A percentile compares a stretch with the other conserved stretches of the same genome.
phyloP scores from a whole-genome alignment of 805 yeast species.

The Isabelozyma rhagii region DNA sequence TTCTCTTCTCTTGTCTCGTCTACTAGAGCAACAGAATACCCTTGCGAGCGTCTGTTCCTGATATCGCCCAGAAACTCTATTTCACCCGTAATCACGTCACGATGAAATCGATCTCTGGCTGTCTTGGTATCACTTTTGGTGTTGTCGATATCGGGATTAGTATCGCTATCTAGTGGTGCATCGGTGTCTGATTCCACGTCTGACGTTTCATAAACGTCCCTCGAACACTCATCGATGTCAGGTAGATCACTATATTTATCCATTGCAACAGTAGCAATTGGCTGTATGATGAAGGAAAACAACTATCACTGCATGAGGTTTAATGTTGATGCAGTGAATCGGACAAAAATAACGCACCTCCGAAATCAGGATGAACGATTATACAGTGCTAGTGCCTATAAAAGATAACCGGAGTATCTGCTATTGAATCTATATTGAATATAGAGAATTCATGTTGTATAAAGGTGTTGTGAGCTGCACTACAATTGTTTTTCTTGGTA shows the following conservation, averaged over 20 bases:
- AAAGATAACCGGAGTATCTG: no score
- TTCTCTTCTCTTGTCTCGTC: constrained; percentile 38
- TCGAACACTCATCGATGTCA: constrained; percentile 19
- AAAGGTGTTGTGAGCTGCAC: no score
- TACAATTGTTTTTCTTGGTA: no score
- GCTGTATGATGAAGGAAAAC: not conserved
- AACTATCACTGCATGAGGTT: no score
- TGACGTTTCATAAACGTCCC: constrained; percentile 46
- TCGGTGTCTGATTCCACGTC: constrained; percentile 35
- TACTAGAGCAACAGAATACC: constrained; percentile 18
- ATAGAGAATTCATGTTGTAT: no score
- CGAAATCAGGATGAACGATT: no score
- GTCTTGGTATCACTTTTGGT: constrained; percentile 7
- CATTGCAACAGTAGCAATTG: constrained; percentile 1
- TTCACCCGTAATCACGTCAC: constrained; percentile 17
- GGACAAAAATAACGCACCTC: no score
- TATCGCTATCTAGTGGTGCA: constrained; percentile 4
- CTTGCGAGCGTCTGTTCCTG: constrained; percentile 8
- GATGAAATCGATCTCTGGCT: constrained; percentile 21
- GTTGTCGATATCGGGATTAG: constrained; percentile 12
- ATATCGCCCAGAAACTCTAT: constrained; percentile 39
- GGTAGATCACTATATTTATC: constrained; percentile 11
- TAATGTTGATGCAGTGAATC: no score
- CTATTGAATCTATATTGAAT: no score
- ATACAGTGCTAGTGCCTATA: no score